A percentile compares a stretch with the other conserved stretches of the same genome.
These are phyloP conservation scores for Cajanus cajan DNA, from an alignment of 306 rosid genomes.

Conservation along the genomic window DNA sequence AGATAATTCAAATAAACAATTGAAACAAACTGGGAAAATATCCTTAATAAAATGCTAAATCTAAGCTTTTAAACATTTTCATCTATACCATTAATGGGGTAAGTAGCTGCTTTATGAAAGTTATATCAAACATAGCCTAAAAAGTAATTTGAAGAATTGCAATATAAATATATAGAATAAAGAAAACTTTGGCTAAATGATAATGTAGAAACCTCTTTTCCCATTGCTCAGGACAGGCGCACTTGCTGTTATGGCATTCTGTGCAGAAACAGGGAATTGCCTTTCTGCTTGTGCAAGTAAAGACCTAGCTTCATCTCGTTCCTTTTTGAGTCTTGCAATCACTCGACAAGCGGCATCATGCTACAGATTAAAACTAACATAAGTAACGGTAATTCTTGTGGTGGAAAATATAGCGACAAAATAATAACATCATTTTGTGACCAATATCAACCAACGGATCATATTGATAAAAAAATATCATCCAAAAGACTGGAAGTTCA, in stretches of 20 bases:
- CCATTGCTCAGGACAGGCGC: slow-evolving; percentile 72
- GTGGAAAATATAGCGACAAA: background rate
- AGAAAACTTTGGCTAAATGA: background rate
- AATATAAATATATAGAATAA: background rate
- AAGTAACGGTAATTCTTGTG: slow-evolving; percentile 10
- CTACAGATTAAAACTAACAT: slow-evolving; percentile 44
- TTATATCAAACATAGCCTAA: background rate
- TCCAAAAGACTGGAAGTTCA: background rate
- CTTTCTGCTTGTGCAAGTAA: slow-evolving; percentile 88
- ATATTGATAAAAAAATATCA: background rate
- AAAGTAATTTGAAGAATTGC: background rate
- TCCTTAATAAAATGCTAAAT: background rate
- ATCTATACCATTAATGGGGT: background rate
- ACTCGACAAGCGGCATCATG: slow-evolving; percentile 99
- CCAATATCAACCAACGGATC: background rate
- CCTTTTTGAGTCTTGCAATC: slow-evolving; percentile 87
- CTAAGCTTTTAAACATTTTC: background rate
- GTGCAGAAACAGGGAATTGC: slow-evolving; percentile 54
- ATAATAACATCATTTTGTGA: background rate
- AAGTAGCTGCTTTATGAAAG: background rate
- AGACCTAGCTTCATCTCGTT: slow-evolving; percentile 87
- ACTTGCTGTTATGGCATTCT: slow-evolving; percentile 45
- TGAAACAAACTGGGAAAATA: background rate
- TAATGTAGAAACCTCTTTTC: slow-evolving; percentile 64
- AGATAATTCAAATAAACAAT: slow-evolving; percentile 3